A percentile compares a stretch with the other conserved stretches of the same genome.
Evolutionary conservation across 257 asterid genomes (phyloP).

Genomic region (Handroanthus guayacan): DNA sequence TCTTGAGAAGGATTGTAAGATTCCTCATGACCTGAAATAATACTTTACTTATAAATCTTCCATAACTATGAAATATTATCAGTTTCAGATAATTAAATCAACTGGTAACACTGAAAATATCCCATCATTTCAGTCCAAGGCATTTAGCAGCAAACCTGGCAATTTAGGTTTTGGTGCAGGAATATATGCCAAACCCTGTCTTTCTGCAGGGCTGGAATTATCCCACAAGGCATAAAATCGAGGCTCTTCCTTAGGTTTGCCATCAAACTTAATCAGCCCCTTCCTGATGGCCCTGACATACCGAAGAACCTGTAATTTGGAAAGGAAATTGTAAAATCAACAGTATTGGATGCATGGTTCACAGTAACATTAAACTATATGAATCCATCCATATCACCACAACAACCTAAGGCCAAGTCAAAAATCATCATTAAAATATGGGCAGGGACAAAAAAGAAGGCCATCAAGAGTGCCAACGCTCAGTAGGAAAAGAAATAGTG

Average conservation of each 20-base stretch:
- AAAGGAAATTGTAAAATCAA: not conserved
- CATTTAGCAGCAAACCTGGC: constrained; percentile 62
- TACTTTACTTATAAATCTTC: constrained; percentile 10
- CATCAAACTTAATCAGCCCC: constrained; percentile 77
- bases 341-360: constrained; percentile 14
- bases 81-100: not conserved
- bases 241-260: constrained; percentile 80
- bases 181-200: constrained; percentile 86
- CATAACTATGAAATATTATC: not conserved
- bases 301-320: constrained; percentile 64
- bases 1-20: constrained; percentile 92
- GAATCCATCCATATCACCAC: not conserved
- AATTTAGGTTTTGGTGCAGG: constrained; percentile 93
- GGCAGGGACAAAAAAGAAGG: constrained; percentile 6
- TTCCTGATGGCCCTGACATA: constrained; percentile 82
- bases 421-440: not conserved
- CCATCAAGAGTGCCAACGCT: constrained; percentile 10
- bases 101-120: not conserved
- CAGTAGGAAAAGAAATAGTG: not conserved
- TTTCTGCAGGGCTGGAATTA: constrained; percentile 71
- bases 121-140: constrained; percentile 21
- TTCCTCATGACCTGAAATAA: constrained; percentile 87
- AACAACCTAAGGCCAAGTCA: not conserved
- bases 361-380: not conserved
- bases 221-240: constrained; percentile 77